phyloP scores from a whole-genome alignment of 2,329 filamentous ascomycete species.

The Fusarium pseudonygamai region DNA sequence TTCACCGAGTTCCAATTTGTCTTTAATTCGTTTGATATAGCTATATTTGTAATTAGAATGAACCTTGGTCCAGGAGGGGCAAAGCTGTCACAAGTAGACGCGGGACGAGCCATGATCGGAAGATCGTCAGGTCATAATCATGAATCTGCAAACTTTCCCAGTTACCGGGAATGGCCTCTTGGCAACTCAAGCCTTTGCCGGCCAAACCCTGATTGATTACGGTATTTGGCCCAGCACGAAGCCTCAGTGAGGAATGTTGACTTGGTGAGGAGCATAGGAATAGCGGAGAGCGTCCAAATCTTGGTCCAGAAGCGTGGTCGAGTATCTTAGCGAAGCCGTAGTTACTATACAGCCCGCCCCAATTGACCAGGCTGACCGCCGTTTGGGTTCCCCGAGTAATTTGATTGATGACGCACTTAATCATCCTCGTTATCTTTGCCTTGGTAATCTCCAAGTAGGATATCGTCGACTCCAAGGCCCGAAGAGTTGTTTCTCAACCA shows the following conservation, averaged over 20 bases:
- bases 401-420: constrained; percentile 29
- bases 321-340: constrained; percentile 24
- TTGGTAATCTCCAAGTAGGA: constrained; percentile 77
- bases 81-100: constrained; percentile 20
- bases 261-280: not conserved
- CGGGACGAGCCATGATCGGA: constrained; percentile 18
- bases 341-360: constrained; percentile 35
- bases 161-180: constrained; percentile 31
- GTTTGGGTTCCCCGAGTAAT: constrained; percentile 2
- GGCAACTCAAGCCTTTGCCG: constrained; percentile 24
- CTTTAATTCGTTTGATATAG: constrained; percentile 24
- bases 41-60: constrained; percentile 6
- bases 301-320: constrained; percentile 15
- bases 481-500: constrained; percentile 71
- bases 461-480: constrained; percentile 71
- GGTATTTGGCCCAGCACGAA: not conserved
- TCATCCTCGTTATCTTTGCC: constrained; percentile 63
- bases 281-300: constrained; percentile 6
- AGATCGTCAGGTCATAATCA: constrained; percentile 25
- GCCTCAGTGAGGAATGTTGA: constrained; percentile 4
- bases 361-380: constrained; percentile 16
- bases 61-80: constrained; percentile 18
- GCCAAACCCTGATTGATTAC: not conserved
- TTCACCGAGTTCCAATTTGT: constrained; percentile 22
- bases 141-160: constrained; percentile 17